Evolutionary conservation across 2,329 filamentous ascomycete species (phyloP).

Genomic region (Fusarium sambucinum): DNA sequence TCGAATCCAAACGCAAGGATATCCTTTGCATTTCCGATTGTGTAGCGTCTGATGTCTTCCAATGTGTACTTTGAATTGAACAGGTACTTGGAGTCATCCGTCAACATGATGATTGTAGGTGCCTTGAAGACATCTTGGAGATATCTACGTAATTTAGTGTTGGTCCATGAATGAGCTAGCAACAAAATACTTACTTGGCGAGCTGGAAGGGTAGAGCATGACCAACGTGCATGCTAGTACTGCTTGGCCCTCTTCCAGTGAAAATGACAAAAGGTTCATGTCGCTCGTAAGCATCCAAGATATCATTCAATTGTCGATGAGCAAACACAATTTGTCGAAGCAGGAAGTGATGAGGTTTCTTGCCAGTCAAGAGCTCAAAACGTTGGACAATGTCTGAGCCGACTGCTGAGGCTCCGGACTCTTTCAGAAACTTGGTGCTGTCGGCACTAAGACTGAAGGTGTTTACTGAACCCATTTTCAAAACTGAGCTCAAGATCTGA

Average conservation of each 20-base stretch:
- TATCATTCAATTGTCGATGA: constrained; percentile 8
- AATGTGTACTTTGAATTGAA: constrained; percentile 17
- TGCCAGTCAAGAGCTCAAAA: not conserved
- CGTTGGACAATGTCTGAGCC: constrained; percentile 1
- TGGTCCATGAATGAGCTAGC: not conserved
- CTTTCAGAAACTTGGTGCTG: constrained; percentile 2
- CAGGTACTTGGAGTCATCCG: constrained; percentile 12
- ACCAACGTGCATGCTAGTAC: constrained; percentile 13
- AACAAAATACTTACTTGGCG: constrained; percentile 2
- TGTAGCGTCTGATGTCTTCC: constrained; percentile 11
- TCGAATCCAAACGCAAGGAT: constrained; percentile 16
- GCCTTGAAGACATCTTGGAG: constrained; percentile 3
- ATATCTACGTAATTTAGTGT: constrained; percentile 1
- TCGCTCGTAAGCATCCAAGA: constrained; percentile 10
- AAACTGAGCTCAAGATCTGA: not conserved
- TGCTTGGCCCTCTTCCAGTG: constrained; percentile 12
- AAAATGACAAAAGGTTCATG: constrained; percentile 6
- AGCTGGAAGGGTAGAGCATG: constrained; percentile 15
- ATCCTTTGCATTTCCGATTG: constrained; percentile 9
- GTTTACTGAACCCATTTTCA: constrained; percentile 2
- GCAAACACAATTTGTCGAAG: constrained; percentile 9
- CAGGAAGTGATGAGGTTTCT: constrained; percentile 7
- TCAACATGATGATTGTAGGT: constrained; percentile 15
- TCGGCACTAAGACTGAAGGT: constrained; percentile 8
- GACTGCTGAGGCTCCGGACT: constrained; percentile 2